Percentiles rank a stretch among this genome's conserved stretches.
These are phyloP conservation scores for Termitomyces eurrhizus DNA, from an alignment of 768 basidiomycete species.

Conservation along the genomic window DNA sequence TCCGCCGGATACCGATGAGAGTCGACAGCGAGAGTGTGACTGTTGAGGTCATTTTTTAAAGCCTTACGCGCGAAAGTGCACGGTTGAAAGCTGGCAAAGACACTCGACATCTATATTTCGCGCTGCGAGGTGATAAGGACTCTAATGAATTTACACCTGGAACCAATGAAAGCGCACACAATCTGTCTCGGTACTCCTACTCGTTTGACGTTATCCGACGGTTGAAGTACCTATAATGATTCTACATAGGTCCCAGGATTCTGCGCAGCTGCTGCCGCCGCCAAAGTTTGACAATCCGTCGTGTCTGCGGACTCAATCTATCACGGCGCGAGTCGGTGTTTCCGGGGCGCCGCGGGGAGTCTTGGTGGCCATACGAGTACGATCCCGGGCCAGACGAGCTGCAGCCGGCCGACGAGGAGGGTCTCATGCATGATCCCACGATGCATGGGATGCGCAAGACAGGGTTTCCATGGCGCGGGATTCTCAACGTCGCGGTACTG, in stretches of 20 bases:
- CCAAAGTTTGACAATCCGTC: neutral
- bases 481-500: constrained; percentile 70
- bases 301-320: constrained; percentile 16
- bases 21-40: neutral
- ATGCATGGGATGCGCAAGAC: constrained; percentile 25
- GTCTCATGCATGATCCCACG: constrained; percentile 64
- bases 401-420: constrained; percentile 67
- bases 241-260: constrained; percentile 2
- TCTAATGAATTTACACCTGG: neutral
- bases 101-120: neutral
- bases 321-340: constrained; percentile 17
- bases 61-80: neutral
- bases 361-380: constrained; percentile 64
- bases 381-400: constrained; percentile 58
- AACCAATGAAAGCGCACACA: neutral
- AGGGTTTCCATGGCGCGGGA: constrained; percentile 39
- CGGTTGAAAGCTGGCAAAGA: neutral
- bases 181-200: neutral
- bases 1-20: neutral
- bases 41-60: neutral
- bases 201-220: too few species aligned
- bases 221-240: too few species aligned
- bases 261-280: neutral
- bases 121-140: neutral
- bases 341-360: constrained; percentile 24